Evolutionary conservation across 805 yeast species (phyloP).

Genomic region (Metschnikowia anglica): DNA sequence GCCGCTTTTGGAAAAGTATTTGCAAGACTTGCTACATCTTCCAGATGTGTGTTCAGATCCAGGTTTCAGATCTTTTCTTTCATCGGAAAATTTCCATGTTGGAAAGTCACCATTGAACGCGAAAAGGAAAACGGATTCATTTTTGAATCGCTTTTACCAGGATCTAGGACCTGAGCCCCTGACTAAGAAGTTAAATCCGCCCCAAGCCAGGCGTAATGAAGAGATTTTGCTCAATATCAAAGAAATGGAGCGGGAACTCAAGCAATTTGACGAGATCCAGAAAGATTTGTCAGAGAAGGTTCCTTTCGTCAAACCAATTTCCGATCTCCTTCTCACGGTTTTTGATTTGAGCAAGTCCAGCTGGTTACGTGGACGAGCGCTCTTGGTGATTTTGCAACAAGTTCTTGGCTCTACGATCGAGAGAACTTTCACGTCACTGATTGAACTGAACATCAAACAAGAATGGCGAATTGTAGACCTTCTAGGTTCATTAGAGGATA

Average conservation of each 20-base stretch:
- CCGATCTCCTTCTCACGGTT: constrained; percentile 68
- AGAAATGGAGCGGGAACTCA: constrained; percentile 57
- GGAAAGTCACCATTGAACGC: constrained; percentile 21
- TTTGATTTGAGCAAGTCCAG: constrained; percentile 65
- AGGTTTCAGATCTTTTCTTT: constrained; percentile 72
- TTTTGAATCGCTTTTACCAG: constrained; percentile 37
- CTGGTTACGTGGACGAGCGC: constrained; percentile 85
- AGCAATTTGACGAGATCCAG: constrained; percentile 46
- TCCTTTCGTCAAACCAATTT: constrained; percentile 76
- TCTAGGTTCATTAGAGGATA: constrained; percentile 23
- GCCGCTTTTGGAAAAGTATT: constrained; percentile 58
- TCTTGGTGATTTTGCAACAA: constrained; percentile 79
- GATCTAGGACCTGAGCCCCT: constrained; percentile 19
- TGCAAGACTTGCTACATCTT: constrained; percentile 54
- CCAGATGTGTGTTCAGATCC: constrained; percentile 73
- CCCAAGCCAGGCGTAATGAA: constrained; percentile 12
- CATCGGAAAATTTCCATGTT: constrained; percentile 59
- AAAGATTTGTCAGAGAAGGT: constrained; percentile 20
- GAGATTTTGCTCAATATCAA: constrained; percentile 31
- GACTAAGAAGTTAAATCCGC: background rate
- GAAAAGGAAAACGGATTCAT: constrained; percentile 23
- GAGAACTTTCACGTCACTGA: constrained; percentile 52
- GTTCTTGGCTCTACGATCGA: constrained; percentile 86
- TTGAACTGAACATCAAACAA: constrained; percentile 35
- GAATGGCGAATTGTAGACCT: constrained; percentile 48